A percentile compares a stretch with the other conserved stretches of the same genome.
These are phyloP conservation scores for Nepenthes gracilis DNA, from an alignment of 148 eudicot species.

Conservation along the genomic window DNA sequence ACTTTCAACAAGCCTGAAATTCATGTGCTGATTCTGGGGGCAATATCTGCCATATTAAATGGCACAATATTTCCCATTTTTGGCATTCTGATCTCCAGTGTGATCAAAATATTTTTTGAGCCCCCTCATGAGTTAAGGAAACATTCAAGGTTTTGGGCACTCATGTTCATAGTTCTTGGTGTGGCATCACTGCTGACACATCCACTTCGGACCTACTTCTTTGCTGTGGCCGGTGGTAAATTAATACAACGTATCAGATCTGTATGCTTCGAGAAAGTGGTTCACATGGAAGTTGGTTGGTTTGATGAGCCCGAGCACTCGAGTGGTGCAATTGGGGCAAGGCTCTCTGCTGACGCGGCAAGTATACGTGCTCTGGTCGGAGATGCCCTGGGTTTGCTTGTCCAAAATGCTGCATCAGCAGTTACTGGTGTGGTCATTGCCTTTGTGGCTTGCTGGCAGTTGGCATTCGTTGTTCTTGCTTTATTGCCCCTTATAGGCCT, in stretches of 20 bases:
- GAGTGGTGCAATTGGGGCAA: constrained; percentile 91
- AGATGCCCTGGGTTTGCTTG: constrained; percentile 50
- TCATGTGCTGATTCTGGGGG: constrained; percentile 19
- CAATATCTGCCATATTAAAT: constrained; percentile 9
- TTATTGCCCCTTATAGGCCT: constrained; percentile 50
- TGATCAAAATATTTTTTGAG: constrained; percentile 19
- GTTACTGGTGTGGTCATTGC: constrained; percentile 54
- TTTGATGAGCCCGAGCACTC: constrained; percentile 45
- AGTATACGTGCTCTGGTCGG: constrained; percentile 77
- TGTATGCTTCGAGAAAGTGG: constrained; percentile 57
- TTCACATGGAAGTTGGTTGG: constrained; percentile 73
- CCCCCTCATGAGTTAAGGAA: constrained; percentile 11
- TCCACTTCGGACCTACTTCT: constrained; percentile 18
- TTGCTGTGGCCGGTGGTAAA: constrained; percentile 21
- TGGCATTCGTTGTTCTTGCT: constrained; percentile 49
- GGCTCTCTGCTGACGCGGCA: constrained; percentile 74
- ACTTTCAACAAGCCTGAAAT: constrained; percentile 27
- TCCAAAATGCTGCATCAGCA: constrained; percentile 57
- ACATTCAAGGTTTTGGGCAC: constrained; percentile 19
- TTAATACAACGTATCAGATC: constrained; percentile 26
- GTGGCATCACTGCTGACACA: constrained; percentile 11
- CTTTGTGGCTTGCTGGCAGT: constrained; percentile 69
- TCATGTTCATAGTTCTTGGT: constrained; percentile 17
- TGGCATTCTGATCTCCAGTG: constrained; percentile 13
- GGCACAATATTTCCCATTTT: constrained; percentile 21